Conservation (phyloP, 306 rosid species). For the Vigna hirtella region DNA sequence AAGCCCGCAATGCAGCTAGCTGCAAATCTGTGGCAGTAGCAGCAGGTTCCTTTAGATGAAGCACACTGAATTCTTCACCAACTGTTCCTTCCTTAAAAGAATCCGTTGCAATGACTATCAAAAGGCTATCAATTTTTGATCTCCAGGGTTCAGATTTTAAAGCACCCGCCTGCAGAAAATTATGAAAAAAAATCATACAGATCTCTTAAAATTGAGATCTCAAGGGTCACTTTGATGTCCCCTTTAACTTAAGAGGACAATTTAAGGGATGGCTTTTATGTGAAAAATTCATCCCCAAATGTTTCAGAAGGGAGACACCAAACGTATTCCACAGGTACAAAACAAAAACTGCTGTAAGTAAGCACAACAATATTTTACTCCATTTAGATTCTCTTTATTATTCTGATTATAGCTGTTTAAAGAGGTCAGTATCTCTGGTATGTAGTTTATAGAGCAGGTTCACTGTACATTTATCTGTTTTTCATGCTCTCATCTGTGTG, state of each 20-base stretch:
- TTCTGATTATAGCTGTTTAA: constrained; percentile 13
- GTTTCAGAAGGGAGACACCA: not conserved
- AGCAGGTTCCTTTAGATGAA: constrained; percentile 54
- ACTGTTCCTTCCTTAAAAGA: constrained; percentile 62
- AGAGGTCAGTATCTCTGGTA: not conserved
- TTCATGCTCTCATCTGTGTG: not conserved
- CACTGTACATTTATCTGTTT: not conserved
- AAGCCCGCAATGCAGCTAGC: constrained; percentile 80
- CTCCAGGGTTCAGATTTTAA: constrained; percentile 68
- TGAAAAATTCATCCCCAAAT: not conserved
- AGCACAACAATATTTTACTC: constrained; percentile 20
- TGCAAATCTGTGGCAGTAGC: constrained; percentile 63
- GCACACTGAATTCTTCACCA: constrained; percentile 53
- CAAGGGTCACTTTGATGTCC: constrained; percentile 13
- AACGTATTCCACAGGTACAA: not conserved
- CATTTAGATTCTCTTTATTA: constrained; percentile 2
- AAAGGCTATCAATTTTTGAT: constrained; percentile 66
- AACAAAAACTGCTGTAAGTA: not conserved
- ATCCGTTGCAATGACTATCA: constrained; percentile 57
- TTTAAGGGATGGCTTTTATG: not conserved
- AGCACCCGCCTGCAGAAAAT: constrained; percentile 72
- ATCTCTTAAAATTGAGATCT: constrained; percentile 10
- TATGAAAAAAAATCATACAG: not conserved
- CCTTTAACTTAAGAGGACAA: constrained; percentile 16
- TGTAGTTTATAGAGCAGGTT: not conserved